phyloP scores from a whole-genome alignment of 331 rosid genomes.

The Dryas integrifolia region DNA sequence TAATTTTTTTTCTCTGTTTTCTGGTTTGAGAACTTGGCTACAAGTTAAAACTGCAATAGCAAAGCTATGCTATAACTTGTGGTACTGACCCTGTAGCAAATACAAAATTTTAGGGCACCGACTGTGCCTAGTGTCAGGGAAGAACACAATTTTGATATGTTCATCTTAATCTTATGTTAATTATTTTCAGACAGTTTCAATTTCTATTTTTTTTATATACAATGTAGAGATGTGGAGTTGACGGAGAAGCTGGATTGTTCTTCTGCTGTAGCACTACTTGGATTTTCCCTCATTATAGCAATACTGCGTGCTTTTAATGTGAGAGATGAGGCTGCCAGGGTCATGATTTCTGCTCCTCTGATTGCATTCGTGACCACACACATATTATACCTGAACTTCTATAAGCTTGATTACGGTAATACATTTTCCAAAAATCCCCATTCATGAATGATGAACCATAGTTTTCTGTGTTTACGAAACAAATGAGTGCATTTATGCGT shows the following conservation, averaged over 20 bases:
- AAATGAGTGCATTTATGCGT: no score
- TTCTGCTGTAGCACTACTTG: conserved; percentile 86
- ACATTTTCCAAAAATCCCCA: conserved; percentile 19
- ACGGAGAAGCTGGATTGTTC: conserved; percentile 83
- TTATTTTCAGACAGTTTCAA: neutral
- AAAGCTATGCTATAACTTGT: neutral
- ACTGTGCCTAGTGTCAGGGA: neutral
- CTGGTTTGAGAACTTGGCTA: neutral
- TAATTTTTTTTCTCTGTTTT: neutral
- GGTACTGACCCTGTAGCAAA: neutral
- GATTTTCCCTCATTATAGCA: conserved; percentile 66
- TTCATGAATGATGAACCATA: neutral
- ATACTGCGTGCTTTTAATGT: conserved; percentile 67
- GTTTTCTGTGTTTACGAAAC: no score
- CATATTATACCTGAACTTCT: conserved; percentile 85
- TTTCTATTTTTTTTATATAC: neutral
- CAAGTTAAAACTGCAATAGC: neutral
- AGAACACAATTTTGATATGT: conserved; percentile 9
- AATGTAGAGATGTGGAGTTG: conserved; percentile 80
- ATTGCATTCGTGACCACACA: conserved; percentile 83
- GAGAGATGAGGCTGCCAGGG: conserved; percentile 83
- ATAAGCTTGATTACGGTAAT: conserved; percentile 71
- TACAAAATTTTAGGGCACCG: neutral
- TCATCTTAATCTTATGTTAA: neutral
- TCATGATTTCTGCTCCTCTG: conserved; percentile 93